Evolutionary conservation across 495 filamentous ascomycete genomes (phyloP), one percentile per base, ranked within the genome.

Genomic region (Pseudotulostoma volvatum): DNA sequence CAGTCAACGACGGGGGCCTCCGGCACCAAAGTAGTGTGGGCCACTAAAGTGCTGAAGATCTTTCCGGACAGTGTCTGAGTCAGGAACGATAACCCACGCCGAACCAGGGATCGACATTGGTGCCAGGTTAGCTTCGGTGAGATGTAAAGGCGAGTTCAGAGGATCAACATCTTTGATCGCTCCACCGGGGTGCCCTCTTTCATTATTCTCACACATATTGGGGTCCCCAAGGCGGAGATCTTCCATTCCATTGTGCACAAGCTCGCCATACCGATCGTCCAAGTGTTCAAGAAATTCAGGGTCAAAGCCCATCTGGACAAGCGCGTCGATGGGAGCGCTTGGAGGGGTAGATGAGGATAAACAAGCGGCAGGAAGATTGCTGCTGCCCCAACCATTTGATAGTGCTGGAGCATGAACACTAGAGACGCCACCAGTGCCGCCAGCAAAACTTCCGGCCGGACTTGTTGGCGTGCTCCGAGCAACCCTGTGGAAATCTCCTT

Each of bases 251-350:
- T 52, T 50, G 5, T 47, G 44, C 18, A 47, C 46, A 11, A 55
- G 43, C 18, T 57, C 50, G 15, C 51, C 55, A 42, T 62, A 62
- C 38, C 48, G 51, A 9, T 57, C 50, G 32, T 59, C 59, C 25
- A 65, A 36, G 35, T 52, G 54, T 43, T 60, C 56, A 34, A 67
- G 39, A 21, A 64, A 60, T 16, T 53, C 54, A 5, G 59, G 58
- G 16, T 67, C 63, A 34, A 67, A 67, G 5, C 56, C 60, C 53
- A 63, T 60, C 43, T 61, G 61, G 21, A 61, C 50, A 31, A 63
- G 51, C 2, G 58, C 55, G 33, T 66, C 60, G 40, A 48, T 43
- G 18, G 56, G 43, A 19, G 44, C 45, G 30, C 45, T 49, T 13
- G 47, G 40, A 8, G 50, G 52, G 20, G 52, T 35, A 17, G 61